These are phyloP conservation scores for Lactarius hatsudake DNA, from an alignment of 768 basidiomycete genomes.

Conservation along the genomic window DNA sequence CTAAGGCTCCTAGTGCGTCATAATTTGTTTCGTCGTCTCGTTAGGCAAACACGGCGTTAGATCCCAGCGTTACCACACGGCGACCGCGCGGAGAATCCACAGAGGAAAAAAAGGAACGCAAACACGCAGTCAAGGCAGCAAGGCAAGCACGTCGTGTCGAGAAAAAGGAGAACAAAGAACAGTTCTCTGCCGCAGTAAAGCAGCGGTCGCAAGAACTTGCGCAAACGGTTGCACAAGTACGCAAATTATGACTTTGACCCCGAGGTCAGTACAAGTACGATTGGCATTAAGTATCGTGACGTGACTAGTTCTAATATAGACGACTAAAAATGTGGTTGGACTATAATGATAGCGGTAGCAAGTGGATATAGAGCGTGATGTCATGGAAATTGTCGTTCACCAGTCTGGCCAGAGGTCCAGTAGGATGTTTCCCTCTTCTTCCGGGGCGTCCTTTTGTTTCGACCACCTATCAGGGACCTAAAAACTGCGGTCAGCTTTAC, in stretches of 20 bases:
- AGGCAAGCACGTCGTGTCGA: constrained; percentile 61
- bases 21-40: background rate
- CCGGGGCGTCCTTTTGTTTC: constrained; percentile 77
- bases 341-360: constrained; percentile 7
- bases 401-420: constrained; percentile 43
- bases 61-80: constrained; percentile 50
- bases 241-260: constrained; percentile 31
- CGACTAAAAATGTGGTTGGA: constrained; percentile 7
- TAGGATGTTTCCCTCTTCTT: constrained; percentile 57
- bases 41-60: constrained; percentile 34
- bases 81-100: constrained; percentile 74
- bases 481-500: constrained; percentile 16
- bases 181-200: constrained; percentile 61
- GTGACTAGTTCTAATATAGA: constrained; percentile 21
- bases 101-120: constrained; percentile 71
- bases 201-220: constrained; percentile 51
- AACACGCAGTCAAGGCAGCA: constrained; percentile 64
- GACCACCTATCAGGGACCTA: constrained; percentile 90
- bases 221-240: constrained; percentile 40
- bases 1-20: constrained; percentile 9
- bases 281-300: constrained; percentile 12
- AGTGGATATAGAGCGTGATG: background rate
- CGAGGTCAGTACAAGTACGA: constrained; percentile 6
- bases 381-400: constrained; percentile 27
- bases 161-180: constrained; percentile 65